Evolutionary conservation across 352 stramenopile species (phyloP), one percentile per base, ranked within the genome.

Genomic region (Pythium insidiosum): DNA sequence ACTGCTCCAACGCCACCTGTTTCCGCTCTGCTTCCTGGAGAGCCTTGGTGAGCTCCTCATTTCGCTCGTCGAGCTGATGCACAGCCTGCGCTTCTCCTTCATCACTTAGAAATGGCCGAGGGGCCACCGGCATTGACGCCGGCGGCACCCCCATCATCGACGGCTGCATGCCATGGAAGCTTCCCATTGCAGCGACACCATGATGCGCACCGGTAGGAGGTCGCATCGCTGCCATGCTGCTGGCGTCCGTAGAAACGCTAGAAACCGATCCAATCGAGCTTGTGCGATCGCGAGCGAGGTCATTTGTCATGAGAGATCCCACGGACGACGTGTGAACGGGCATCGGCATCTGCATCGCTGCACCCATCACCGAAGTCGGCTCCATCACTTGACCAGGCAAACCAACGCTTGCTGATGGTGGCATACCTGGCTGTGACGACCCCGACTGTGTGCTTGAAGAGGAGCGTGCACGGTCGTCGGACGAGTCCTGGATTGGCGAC

Each of bases 41-140:
- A 24, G 58, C 38, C 12, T 73, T 46, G 11, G 61, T 40, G 38
- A 86, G 40, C 38, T 60, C 41, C 11, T 78, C 57, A 43, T 86
- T 90, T 20, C 66, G 61, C 31, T 81, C 53, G 15, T 84, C 73
- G 23, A 90, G 56, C 37, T 84, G 59, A 4, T 34, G 38, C 24
- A 84, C 73, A 4, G 65, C 49, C 13, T 50, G 63, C 16, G 65
- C 61, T 36, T 90, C 71, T 9, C 77, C 64, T 19, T 83, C 71
- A 19, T 75, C 58, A 24, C 58, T 49, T 62, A 90, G 53, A 47
- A 90, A 90, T 12, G 56, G 64, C 43, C 70, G 83, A 62, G 38
- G 10, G 38, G 37, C 9, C 10, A 19, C 29, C 13, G 18, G 6
- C 18, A 29, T 12, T 24, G 37, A 19, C 18, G 18, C 28, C 15